phyloP scores from a whole-genome alignment of 1,284 basidiomycete genomes.

The Ustilago vetiveriae region DNA sequence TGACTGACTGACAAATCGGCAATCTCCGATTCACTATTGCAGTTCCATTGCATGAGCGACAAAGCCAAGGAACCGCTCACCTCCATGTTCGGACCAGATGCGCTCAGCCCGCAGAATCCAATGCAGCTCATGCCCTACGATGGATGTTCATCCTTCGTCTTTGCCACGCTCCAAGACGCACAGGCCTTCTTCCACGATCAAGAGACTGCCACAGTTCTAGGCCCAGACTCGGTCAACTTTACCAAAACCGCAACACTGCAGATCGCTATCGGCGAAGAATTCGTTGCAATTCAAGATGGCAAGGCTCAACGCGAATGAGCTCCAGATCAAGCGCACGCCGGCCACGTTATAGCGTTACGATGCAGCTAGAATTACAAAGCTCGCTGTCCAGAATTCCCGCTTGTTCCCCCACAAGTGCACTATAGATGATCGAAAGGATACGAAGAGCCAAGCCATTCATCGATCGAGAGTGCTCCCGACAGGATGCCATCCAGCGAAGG shows the following conservation, averaged over 20 bases:
- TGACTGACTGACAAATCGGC: too few species aligned
- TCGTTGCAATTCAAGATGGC: conserved; percentile 6
- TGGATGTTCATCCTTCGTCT: conserved; percentile 26
- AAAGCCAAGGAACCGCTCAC: conserved; percentile 5
- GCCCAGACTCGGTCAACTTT: conserved; percentile 16
- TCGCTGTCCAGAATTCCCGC: background rate
- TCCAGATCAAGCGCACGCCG: background rate
- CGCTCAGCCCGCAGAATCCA: conserved; percentile 5
- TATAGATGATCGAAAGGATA: conserved; percentile 41
- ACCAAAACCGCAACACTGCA: conserved; percentile 18
- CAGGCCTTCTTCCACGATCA: conserved; percentile 21
- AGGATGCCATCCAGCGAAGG: conserved; percentile 39
- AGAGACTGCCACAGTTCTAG: conserved; percentile 11
- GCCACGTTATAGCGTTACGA: background rate
- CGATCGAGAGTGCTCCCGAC: conserved; percentile 36
- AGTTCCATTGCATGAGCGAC: conserved; percentile 19
- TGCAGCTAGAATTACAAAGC: background rate
- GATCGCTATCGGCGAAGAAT: conserved; percentile 18
- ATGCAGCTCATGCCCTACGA: conserved; percentile 24
- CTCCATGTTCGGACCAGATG: conserved; percentile 23
- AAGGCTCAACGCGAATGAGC: background rate
- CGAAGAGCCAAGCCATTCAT: conserved; percentile 46
- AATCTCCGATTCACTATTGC: background rate
- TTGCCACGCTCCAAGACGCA: conserved; percentile 16
- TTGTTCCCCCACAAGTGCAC: background rate